phyloP scores from a whole-genome alignment of 1,284 basidiomycete genomes.

The Apiotrichum akiyoshidainum region DNA sequence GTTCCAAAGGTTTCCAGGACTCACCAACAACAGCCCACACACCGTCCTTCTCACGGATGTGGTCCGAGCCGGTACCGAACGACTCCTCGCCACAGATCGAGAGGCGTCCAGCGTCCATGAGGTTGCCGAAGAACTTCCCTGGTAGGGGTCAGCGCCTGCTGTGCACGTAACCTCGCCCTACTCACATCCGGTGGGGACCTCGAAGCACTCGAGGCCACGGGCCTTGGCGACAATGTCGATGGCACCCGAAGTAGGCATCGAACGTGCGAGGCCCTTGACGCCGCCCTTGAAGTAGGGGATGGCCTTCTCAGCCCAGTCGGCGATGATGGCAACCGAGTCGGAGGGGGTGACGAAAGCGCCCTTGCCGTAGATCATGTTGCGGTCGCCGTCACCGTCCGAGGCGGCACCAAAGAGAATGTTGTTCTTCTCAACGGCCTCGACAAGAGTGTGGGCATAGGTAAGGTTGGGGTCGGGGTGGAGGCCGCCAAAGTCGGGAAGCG shows the following conservation, averaged over 20 bases:
- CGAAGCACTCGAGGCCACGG: constrained; percentile 89
- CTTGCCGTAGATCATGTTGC: constrained; percentile 99
- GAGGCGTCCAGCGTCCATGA: constrained; percentile 96
- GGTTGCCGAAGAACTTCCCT: constrained; percentile 99
- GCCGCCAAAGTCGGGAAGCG: constrained; percentile 91
- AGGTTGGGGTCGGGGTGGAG: constrained; percentile 98
- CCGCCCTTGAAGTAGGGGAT: constrained; percentile 96
- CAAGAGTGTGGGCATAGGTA: constrained; percentile 92
- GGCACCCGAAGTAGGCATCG: constrained; percentile 96
- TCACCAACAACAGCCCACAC: constrained; percentile 92
- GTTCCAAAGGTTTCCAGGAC: constrained; percentile 23
- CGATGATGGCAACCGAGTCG: constrained; percentile 97
- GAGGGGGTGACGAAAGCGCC: constrained; percentile 96
- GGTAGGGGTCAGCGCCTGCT: constrained; percentile 13
- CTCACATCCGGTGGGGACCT: constrained; percentile 85
- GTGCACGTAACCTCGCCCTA: constrained; percentile 3
- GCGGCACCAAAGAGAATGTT: constrained; percentile 92
- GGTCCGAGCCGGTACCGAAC: constrained; percentile 98
- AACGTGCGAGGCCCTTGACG: constrained; percentile 89
- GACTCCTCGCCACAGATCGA: constrained; percentile 99
- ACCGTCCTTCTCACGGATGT: constrained; percentile 99
- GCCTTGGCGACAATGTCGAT: constrained; percentile 95
- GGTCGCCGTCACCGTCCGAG: constrained; percentile 93
- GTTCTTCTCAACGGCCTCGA: constrained; percentile 83
- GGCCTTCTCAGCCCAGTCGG: constrained; percentile 85